Evolutionary conservation across 768 basidiomycete species (phyloP).

Genomic region (Pisolithus microcarpus): DNA sequence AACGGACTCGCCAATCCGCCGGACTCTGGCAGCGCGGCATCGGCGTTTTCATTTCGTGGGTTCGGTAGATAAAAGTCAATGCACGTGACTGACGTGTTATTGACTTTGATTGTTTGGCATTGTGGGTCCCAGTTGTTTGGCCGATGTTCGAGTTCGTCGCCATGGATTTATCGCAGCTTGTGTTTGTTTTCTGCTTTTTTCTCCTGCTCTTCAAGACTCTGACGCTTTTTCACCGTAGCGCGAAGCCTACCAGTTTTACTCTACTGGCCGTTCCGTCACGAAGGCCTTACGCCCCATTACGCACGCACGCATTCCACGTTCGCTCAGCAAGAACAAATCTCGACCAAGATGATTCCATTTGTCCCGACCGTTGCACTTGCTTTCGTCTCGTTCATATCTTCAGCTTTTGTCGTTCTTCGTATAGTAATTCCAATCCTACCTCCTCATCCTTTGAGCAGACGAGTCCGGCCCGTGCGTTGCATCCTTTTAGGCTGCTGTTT

Average conservation of each 20-base stretch:
- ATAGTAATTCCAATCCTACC: constrained; percentile 71
- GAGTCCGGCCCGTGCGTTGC: constrained; percentile 59
- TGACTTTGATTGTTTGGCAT: constrained; percentile 14
- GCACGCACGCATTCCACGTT: constrained; percentile 22
- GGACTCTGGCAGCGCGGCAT: too few relatives aligned
- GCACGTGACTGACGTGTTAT: constrained; percentile 15
- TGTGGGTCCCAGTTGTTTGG: constrained; percentile 20
- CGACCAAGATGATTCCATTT: constrained; percentile 54
- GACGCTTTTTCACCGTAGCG: constrained; percentile 3
- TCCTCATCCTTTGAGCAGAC: constrained; percentile 64
- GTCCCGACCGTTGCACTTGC: constrained; percentile 59
- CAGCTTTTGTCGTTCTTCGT: constrained; percentile 69
- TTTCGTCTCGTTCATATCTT: constrained; percentile 65
- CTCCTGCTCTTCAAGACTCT: constrained; percentile 12
- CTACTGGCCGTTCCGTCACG: constrained; percentile 28
- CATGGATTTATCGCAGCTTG: constrained; percentile 2
- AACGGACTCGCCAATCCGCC: too few relatives aligned
- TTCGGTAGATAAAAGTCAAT: constrained; percentile 7
- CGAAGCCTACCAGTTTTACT: constrained; percentile 24
- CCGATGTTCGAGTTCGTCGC: constrained; percentile 8
- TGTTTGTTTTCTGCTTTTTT: constrained; percentile 1
- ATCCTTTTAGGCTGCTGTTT: neutral
- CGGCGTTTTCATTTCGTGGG: too few relatives aligned
- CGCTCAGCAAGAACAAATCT: constrained; percentile 11
- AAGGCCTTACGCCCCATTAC: constrained; percentile 33